Evolutionary conservation across 2,329 filamentous ascomycete species (phyloP), one percentile per base, ranked within the genome.

Genomic region (Colletotrichum nymphaeae): DNA sequence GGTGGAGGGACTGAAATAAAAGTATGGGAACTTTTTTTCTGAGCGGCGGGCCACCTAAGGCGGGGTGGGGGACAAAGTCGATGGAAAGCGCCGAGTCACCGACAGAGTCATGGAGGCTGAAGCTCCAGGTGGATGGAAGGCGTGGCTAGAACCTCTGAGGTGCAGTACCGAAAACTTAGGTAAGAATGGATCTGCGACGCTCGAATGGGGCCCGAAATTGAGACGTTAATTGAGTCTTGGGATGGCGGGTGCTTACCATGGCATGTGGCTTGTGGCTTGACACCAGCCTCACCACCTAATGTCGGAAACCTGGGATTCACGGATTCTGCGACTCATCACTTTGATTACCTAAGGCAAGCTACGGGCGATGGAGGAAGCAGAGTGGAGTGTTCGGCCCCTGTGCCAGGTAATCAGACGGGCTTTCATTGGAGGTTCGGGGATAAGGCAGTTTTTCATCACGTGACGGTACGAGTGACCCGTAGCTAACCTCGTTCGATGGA

Each of bases 401-500:
- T 65, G 8, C 16, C 4, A 73, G 62, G 71, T 73, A 73, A 73
- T 73, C 71, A 73, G 67, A 16, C 62, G 55, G 49, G 16, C 60
- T 62, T 46, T 73, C 60, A 73, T 73, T 73, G 71, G 71, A 55
- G 62, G 62, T 16, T 73, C 56, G 56, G 46, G 4, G 19, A 52
- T 32, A 62, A 71, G 56, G 60, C 71, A 66, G 16, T 60, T 56
- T 71, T 32, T 0, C 0, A 5, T 70, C 71, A 73, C 71, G 71
- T 73, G 71, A 71, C 7, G 14, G 11, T 22, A 42, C 35, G 49
- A 73, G 55, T 73, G 71, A 73, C 71, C 71, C 67, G 71, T 71
- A 73, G 71, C 71, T 73, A 73, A 73, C 71, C 71, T 73, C 71
- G 71, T 66, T 66, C 71, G 71, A 73, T 71, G 67, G 60, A 71